These are phyloP conservation scores for Podaxis sp. DNA, from an alignment of 768 basidiomycete genomes.

Conservation along the genomic window DNA sequence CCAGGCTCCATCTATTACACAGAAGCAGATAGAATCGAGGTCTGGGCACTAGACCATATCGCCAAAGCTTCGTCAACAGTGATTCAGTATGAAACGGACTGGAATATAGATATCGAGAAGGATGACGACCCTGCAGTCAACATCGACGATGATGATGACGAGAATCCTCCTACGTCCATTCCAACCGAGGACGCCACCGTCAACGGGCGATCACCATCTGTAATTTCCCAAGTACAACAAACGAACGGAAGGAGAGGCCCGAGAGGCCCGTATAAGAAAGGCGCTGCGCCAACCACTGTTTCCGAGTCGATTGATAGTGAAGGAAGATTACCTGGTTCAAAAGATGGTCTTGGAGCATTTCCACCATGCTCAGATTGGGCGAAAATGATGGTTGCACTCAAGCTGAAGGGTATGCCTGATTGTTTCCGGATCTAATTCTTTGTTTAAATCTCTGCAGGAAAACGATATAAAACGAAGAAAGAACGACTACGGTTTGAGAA, in stretches of 20 bases:
- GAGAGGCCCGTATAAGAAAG: conserved; percentile 56
- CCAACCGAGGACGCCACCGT: conserved; percentile 47
- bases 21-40: conserved; percentile 72
- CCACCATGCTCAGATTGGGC: conserved; percentile 72
- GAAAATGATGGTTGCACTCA: conserved; percentile 69
- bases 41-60: conserved; percentile 74
- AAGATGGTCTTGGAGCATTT: conserved; percentile 74
- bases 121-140: conserved; percentile 52
- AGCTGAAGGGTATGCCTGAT: conserved; percentile 60
- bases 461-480: conserved; percentile 79
- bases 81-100: conserved; percentile 80
- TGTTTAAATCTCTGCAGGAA: conserved; percentile 42
- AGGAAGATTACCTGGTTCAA: conserved; percentile 73
- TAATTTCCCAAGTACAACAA: conserved; percentile 42
- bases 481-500: conserved; percentile 77
- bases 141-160: conserved; percentile 41
- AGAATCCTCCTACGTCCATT: conserved; percentile 31
- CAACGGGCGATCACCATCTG: conserved; percentile 45
- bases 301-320: conserved; percentile 62
- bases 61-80: conserved; percentile 68
- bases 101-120: conserved; percentile 79
- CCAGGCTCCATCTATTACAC: conserved; percentile 70
- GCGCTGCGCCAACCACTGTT: conserved; percentile 25
- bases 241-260: conserved; percentile 41
- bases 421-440: neutral